Evolutionary conservation across 768 basidiomycete genomes (phyloP), one percentile per base, ranked within the genome.

Genomic region (Lyophyllum shimeji): DNA sequence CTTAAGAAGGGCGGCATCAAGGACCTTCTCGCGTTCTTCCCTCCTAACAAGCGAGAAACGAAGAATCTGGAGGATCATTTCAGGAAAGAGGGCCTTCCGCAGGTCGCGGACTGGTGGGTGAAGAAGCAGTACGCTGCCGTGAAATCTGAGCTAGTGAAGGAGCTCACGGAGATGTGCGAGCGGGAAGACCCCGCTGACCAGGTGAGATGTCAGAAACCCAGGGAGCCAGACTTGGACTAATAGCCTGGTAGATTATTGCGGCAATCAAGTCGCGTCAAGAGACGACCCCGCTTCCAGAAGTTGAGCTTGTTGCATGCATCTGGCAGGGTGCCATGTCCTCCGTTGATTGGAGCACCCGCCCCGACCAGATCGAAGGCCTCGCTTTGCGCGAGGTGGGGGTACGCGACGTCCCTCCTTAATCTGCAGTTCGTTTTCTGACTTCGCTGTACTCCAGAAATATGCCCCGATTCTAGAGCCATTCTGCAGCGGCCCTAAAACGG

Each of bases 51-150:
- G 70, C 85, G 92, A 56, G 84, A 87, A 46, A 79, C 80, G 61
- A 84, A 87, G 64, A 69, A 76, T 40, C 79, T 98, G 48, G 93
- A 95, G 62, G 87, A 90, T 7, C 87, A 94, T 68, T 97, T 98
- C 81, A 90, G 83, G 73, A 82, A 84, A 55, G 88, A 85, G 56
- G 86, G 84, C 18, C 76, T 97, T 18, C 74, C 85, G 18, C 84
- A 86, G 62, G 83, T 98, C 42, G 87, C 90, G 2, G 96, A 98
- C 15, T 98, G 93, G 93, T 98, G 90, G 82, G 84, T 85, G 45
- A 97, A 95, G 81, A 88, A 86, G 69, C 92, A 94, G 68, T 86
- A 86, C 57, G 86, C 86, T 53, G 83, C 87, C 55, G 84, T 91
- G 62, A 94, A 90, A 70, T 91, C 95, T 55, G 77, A 80, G 43